Evolutionary conservation across 257 asterid genomes (phyloP), one percentile per base, ranked within the genome.

Genomic region (Fraxinus pennsylvanica): DNA sequence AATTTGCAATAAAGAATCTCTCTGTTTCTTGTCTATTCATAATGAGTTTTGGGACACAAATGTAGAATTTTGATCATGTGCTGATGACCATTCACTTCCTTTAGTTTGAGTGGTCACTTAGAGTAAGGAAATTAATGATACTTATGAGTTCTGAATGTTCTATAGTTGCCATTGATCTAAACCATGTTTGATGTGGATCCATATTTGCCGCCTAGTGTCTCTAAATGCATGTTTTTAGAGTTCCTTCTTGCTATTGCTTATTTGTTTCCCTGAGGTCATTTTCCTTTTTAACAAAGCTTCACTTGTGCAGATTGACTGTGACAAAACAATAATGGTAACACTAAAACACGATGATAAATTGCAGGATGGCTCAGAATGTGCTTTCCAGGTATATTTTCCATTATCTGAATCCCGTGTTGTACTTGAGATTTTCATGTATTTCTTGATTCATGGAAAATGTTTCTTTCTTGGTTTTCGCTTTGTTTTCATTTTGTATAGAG

Each of bases 241-340:
- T 69, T 41, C 19, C 15, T 32, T 54, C 9, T 76, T 73, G 61
- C 69, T 72, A 68, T 25, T 32, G 6, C 61, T 45, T 41, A 59
- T 54, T 43, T 68, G 29, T 75, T 74, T 71, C 57, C 69, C 14
- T 0, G 74, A 74, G 10, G 47, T 76, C 39, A 36, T 78, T 67
- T 50, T 76, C 45, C 68, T 22, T 72, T 72, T 76, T 33, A 68
- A 54, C 71, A 74, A 41, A 76, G 68, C 76, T 79, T 84, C 84
- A 38, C n/a, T 77, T 76, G 43, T 76, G 78, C 92, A 93, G 98
- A 89, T 96, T 71, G 98, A 96, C 78, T 96, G 98, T 87, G 99
- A 96, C 90, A 96, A 96, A 88, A 91, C 98, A 25, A 87, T 96
- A 80, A 88, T 93, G 99, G 98, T 96, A 76, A 74, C 97, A 76